Evolutionary conservation across 768 basidiomycete species (phyloP).

Genomic region (Candolleomyces aberdarensis): DNA sequence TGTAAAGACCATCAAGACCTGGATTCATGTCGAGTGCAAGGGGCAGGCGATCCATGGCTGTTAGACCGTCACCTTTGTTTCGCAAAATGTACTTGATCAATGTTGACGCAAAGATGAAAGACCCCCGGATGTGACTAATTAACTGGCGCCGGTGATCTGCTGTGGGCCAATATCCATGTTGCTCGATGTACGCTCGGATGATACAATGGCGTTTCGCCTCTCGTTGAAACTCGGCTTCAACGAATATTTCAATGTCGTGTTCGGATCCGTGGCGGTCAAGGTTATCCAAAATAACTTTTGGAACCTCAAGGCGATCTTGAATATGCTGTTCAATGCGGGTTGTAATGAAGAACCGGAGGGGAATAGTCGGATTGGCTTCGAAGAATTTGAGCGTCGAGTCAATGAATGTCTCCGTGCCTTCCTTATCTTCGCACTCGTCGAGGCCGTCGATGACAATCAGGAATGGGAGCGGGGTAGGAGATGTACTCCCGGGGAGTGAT

Average conservation of each 20-base stretch:
- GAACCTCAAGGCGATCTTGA: neutral
- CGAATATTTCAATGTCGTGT: neutral
- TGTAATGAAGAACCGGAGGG: neutral
- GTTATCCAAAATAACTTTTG: neutral
- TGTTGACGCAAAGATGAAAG: constrained; percentile 1
- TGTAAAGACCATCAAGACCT: neutral
- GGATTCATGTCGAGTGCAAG: neutral
- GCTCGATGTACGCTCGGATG: neutral
- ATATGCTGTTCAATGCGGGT: neutral
- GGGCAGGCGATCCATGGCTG: neutral
- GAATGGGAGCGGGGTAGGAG: neutral
- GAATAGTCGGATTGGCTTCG: neutral
- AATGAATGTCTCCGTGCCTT: neutral
- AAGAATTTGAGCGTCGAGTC: neutral
- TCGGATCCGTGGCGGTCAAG: neutral
- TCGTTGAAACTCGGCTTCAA: neutral
- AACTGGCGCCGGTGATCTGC: neutral
- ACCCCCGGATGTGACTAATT: neutral
- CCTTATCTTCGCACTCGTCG: neutral
- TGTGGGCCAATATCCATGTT: neutral
- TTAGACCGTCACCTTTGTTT: neutral
- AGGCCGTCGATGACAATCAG: constrained; percentile 3
- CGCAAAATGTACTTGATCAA: neutral
- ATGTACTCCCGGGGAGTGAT: too few species aligned
- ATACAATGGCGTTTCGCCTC: neutral